phyloP scores from a whole-genome alignment of 1,284 basidiomycete species.

The Fomitopsis schrenkii region DNA sequence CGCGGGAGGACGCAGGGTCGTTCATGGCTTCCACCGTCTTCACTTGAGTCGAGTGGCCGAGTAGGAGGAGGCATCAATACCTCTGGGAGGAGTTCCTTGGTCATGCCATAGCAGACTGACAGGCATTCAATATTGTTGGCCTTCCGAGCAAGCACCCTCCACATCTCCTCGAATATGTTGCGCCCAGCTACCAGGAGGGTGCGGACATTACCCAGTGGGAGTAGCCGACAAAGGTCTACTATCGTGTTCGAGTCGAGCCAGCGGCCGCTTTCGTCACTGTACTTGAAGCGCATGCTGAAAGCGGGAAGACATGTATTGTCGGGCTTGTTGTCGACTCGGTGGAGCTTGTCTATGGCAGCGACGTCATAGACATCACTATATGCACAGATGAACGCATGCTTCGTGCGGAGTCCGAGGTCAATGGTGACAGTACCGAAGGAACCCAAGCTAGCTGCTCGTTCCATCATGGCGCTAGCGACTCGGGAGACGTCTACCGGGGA shows the following conservation, averaged over 20 bases:
- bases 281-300: too few species aligned
- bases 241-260: too few species aligned
- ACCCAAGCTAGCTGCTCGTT: neutral
- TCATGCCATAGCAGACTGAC: neutral
- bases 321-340: too few species aligned
- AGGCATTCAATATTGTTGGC: neutral
- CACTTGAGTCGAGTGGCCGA: neutral
- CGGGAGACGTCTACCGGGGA: neutral
- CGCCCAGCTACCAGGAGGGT: too few species aligned
- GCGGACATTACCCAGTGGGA: too few species aligned
- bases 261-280: too few species aligned
- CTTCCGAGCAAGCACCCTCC: neutral
- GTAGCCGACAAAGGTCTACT: too few species aligned
- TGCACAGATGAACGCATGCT: neutral
- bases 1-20: neutral
- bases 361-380: neutral
- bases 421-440: neutral
- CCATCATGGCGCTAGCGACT: neutral
- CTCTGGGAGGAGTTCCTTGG: neutral
- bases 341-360: neutral
- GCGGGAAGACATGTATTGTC: too few species aligned
- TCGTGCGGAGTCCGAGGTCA: neutral
- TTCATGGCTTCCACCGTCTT: neutral
- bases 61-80: neutral
- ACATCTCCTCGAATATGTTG: too few species aligned